These are phyloP conservation scores for Nakazawaea siamensis DNA, from an alignment of 805 yeast species.

Conservation along the genomic window DNA sequence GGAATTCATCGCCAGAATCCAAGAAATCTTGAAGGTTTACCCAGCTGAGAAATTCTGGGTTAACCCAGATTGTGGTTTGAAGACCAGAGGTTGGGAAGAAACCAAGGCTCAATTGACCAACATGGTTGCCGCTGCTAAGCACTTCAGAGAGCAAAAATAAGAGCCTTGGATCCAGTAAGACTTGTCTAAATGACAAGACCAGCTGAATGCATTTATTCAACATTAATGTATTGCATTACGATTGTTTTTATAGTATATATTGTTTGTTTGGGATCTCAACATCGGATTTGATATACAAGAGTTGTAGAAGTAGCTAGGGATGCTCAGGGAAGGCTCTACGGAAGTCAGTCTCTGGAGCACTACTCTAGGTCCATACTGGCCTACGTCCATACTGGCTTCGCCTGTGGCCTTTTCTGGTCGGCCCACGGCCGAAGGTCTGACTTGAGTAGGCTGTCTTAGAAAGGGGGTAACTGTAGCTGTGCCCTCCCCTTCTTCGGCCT, in stretches of 20 bases:
- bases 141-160: conserved; percentile 56
- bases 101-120: conserved; percentile 89
- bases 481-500: no score
- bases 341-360: no score
- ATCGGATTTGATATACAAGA: conserved; percentile 34
- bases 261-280: conserved; percentile 32
- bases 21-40: conserved; percentile 91
- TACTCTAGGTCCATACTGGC: no score
- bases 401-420: no score
- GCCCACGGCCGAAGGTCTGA: no score
- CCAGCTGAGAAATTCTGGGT: conserved; percentile 99
- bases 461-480: no score
- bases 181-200: conserved; percentile 13
- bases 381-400: no score
- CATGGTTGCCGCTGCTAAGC: conserved; percentile 99
- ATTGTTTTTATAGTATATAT: conserved; percentile 6
- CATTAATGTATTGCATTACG: conserved; percentile 23
- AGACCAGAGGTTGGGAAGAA: conserved; percentile 99
- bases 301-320: no score
- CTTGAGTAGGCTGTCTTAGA: no score
- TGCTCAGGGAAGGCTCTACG: no score
- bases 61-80: conserved; percentile 99
- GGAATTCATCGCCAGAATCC: conserved; percentile 91
- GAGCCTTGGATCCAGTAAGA: no score
- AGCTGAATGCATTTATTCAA: conserved; percentile 29